Conservation (phyloP, 345 rosid species). For the Linum tenue region DNA sequence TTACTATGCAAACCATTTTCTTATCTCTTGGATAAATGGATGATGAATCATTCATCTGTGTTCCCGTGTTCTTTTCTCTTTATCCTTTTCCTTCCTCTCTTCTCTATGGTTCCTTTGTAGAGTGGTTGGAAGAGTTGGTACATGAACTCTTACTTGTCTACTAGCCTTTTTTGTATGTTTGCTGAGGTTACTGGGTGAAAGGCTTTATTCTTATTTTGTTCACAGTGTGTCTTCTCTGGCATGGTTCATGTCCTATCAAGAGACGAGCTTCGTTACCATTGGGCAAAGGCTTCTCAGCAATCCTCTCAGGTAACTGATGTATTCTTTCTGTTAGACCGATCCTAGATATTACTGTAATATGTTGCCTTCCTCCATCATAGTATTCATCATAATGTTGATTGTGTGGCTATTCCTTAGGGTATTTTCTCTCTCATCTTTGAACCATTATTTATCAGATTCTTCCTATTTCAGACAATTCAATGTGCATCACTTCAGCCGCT, state of each 20-base stretch:
- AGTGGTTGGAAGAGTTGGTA: neutral
- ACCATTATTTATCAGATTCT: neutral
- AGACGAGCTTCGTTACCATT: constrained; percentile 91
- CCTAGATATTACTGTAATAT: constrained; percentile 1
- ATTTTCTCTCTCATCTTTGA: neutral
- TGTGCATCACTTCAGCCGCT: neutral
- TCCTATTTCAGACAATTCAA: neutral
- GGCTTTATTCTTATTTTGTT: constrained; percentile 10
- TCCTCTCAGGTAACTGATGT: constrained; percentile 63
- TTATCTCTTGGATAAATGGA: neutral
- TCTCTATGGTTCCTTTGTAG: neutral
- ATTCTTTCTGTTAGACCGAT: constrained; percentile 5
- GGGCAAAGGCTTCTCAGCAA: constrained; percentile 92
- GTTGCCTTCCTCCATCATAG: neutral
- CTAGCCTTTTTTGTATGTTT: neutral
- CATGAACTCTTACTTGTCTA: neutral
- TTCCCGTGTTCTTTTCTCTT: too few relatives aligned
- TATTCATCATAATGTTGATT: neutral
- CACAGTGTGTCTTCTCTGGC: constrained; percentile 96
- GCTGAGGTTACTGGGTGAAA: neutral
- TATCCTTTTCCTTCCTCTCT: neutral
- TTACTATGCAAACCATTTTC: neutral
- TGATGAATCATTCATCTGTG: neutral
- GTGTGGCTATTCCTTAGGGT: too few relatives aligned
- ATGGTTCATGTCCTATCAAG: constrained; percentile 99